A percentile compares a stretch with the other conserved stretches of the same genome.
Conservation (phyloP, 208 protist genomes). For the Herpetomonas tarakana region DNA sequence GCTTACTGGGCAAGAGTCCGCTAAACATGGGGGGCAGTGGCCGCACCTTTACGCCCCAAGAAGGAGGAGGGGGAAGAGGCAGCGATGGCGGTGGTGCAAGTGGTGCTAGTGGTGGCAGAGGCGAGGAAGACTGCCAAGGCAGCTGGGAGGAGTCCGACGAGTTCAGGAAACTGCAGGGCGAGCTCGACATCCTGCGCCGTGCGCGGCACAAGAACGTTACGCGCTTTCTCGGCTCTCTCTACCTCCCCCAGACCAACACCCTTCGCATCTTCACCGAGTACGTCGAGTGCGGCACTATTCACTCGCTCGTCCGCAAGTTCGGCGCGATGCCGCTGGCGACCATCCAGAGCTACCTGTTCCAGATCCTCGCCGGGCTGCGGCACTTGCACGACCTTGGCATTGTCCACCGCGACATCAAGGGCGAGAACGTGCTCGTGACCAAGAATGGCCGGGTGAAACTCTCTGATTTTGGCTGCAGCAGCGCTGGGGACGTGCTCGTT, state of each 20-base stretch:
- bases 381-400: conserved; percentile 73
- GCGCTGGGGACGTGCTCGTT: conserved; percentile 13
- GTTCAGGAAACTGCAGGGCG: conserved; percentile 39
- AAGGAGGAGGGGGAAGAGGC: too few species aligned
- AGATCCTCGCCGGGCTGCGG: conserved; percentile 61
- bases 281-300: conserved; percentile 71
- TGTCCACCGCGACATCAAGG: conserved; percentile 83
- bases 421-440: conserved; percentile 76
- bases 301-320: conserved; percentile 52
- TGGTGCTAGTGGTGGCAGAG: too few species aligned
- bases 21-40: not conserved
- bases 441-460: conserved; percentile 70
- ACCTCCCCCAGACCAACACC: conserved; percentile 26
- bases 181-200: conserved; percentile 58
- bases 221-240: conserved; percentile 59
- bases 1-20: too few species aligned
- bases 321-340: conserved; percentile 47
- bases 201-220: conserved; percentile 73
- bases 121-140: not conserved
- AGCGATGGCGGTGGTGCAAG: not conserved
- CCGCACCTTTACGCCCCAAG: not conserved
- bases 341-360: conserved; percentile 70
- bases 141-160: conserved; percentile 19
- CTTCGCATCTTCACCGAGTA: conserved; percentile 78
- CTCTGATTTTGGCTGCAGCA: conserved; percentile 77